Percentiles rank a stretch among this genome's conserved stretches.
Evolutionary conservation across 78 protist species (phyloP).

Genomic region (Dictyostelium citrinum): DNA sequence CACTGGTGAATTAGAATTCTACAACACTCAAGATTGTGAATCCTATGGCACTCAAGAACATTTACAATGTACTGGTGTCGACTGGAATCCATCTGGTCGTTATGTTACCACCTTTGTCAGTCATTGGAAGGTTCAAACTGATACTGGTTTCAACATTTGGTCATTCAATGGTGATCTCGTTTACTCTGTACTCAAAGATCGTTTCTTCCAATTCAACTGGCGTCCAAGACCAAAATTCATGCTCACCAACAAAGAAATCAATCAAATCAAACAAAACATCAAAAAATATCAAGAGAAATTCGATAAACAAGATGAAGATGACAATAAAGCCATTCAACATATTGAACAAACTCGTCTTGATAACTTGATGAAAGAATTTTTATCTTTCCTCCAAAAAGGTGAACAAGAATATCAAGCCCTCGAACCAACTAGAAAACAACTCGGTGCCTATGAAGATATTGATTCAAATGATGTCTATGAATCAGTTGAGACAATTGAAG

Average conservation of each 20-base stretch:
- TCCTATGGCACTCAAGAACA: slow-evolving; percentile 86
- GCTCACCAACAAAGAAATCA: slow-evolving; percentile 80
- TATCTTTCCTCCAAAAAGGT: slow-evolving; percentile 18
- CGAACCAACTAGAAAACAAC: neutral
- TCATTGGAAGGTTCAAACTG: slow-evolving; percentile 80
- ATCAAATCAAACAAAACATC: slow-evolving; percentile 20
- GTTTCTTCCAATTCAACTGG: slow-evolving; percentile 93
- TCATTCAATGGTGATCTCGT: slow-evolving; percentile 50
- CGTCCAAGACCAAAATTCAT: slow-evolving; percentile 92
- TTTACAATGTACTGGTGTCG: slow-evolving; percentile 83
- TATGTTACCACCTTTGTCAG: slow-evolving; percentile 86
- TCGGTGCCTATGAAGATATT: slow-evolving; percentile 23
- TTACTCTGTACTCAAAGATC: slow-evolving; percentile 73
- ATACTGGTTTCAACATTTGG: slow-evolving; percentile 94
- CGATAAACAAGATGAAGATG: slow-evolving; percentile 14
- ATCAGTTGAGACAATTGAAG: slow-evolving; percentile 41
- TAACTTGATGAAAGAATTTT: slow-evolving; percentile 41
- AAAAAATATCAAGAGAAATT: slow-evolving; percentile 35
- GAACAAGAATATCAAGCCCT: slow-evolving; percentile 49
- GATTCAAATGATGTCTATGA: slow-evolving; percentile 23
- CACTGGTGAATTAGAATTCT: slow-evolving; percentile 86
- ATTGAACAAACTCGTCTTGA: slow-evolving; percentile 25
- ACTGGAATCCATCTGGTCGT: slow-evolving; percentile 98
- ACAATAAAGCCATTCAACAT: neutral
- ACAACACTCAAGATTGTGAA: slow-evolving; percentile 76